Evolutionary conservation across 768 basidiomycete genomes (phyloP).

Genomic region (Antrodiella citrinella): DNA sequence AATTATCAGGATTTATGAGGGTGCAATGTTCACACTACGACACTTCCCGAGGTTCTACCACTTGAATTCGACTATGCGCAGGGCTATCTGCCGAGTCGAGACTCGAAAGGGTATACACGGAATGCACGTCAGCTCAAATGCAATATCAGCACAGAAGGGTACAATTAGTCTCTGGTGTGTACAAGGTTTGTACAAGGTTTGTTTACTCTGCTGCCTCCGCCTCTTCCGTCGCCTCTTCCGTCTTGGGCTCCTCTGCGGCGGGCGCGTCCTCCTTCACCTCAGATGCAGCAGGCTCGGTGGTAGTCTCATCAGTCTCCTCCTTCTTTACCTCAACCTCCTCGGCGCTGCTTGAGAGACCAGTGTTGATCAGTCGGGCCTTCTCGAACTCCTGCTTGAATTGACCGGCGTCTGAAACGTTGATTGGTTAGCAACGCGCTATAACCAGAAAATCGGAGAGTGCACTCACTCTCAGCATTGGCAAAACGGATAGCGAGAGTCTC

Average conservation of each 20-base stretch:
- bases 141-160: background rate
- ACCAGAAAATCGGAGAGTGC: no score
- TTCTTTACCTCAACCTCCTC: conserved; percentile 23
- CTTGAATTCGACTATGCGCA: no score
- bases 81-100: no score
- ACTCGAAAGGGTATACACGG: background rate
- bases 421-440: background rate
- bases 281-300: conserved; percentile 20
- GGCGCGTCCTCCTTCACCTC: conserved; percentile 25
- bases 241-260: conserved; percentile 24
- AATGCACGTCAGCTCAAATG: background rate
- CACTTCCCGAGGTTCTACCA: no score
- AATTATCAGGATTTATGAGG: no score
- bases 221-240: conserved; percentile 15
- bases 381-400: conserved; percentile 90
- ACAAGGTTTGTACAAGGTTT: conserved; percentile 13
- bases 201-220: conserved; percentile 11
- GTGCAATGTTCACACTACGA: no score
- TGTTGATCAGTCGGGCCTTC: conserved; percentile 67
- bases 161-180: background rate
- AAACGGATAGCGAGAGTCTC: conserved; percentile 99
- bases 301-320: conserved; percentile 24
- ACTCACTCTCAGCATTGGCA: conserved; percentile 90
- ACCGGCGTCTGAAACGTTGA: conserved; percentile 51
- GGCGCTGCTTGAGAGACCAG: conserved; percentile 28